Evolutionary conservation across 192 early-diverging fungal species (phyloP).

Genomic region (Coemansia sp.): DNA sequence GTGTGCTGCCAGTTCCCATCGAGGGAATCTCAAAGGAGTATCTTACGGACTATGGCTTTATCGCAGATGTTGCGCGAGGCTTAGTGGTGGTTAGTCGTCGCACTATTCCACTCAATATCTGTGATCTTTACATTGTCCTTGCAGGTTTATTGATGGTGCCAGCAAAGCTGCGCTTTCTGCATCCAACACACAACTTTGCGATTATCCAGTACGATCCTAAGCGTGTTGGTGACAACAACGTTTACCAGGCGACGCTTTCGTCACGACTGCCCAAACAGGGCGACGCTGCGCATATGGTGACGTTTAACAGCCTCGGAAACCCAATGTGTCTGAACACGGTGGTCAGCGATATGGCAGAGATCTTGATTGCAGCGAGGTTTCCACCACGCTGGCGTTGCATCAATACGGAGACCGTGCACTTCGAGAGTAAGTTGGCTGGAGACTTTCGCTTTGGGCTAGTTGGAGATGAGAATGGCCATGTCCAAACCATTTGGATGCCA

Average conservation of each 20-base stretch:
- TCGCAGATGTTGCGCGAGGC: slow-evolving; percentile 75
- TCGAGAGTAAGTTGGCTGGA: slow-evolving; percentile 30
- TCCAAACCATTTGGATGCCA: slow-evolving; percentile 39
- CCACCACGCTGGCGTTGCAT: slow-evolving; percentile 43
- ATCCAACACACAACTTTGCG: slow-evolving; percentile 87
- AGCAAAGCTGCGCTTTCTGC: slow-evolving; percentile 74
- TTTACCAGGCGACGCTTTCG: slow-evolving; percentile 63
- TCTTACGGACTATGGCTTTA: slow-evolving; percentile 62
- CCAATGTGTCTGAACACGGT: slow-evolving; percentile 62
- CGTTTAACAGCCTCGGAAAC: slow-evolving; percentile 56
- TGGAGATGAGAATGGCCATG: slow-evolving; percentile 35
- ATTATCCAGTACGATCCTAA: slow-evolving; percentile 78
- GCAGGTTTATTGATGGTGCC: slow-evolving; percentile 88
- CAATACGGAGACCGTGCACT: slow-evolving; percentile 34
- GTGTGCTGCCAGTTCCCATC: slow-evolving; percentile 18
- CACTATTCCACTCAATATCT: slow-evolving; percentile 74
- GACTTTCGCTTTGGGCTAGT: slow-evolving; percentile 38
- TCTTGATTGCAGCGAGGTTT: slow-evolving; percentile 35
- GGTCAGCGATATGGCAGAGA: slow-evolving; percentile 60
- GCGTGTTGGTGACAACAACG: slow-evolving; percentile 73
- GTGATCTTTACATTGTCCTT: slow-evolving; percentile 80
- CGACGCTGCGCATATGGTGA: slow-evolving; percentile 59
- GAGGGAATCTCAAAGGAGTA: slow-evolving; percentile 15
- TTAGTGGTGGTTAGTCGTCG: slow-evolving; percentile 81
- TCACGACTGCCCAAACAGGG: slow-evolving; percentile 62